phyloP scores from a whole-genome alignment of 306 rosid genomes.

The Arachis stenosperma region DNA sequence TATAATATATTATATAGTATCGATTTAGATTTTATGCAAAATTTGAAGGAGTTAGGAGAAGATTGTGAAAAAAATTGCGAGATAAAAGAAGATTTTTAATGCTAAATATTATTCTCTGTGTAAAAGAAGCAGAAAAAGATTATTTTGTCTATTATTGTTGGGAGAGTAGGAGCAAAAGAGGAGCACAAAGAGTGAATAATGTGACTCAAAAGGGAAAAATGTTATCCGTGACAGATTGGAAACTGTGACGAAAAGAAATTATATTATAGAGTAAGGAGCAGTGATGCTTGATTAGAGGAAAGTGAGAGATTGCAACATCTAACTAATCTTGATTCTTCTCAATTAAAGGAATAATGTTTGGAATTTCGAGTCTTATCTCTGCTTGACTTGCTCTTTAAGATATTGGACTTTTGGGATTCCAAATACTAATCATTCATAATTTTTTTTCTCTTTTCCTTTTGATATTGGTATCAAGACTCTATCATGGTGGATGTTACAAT shows the following conservation, averaged over 20 bases:
- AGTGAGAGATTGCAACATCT: slow-evolving; percentile 39
- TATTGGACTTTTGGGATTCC: slow-evolving; percentile 38
- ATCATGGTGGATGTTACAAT: no score
- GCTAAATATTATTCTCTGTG: slow-evolving; percentile 30
- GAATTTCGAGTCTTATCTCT: neutral
- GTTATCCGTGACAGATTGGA: slow-evolving; percentile 38
- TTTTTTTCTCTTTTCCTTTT: neutral
- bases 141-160: slow-evolving; percentile 41
- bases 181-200: no score
- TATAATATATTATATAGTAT: no score
- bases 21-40: slow-evolving; percentile 15
- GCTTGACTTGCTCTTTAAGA: slow-evolving; percentile 41
- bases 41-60: slow-evolving; percentile 37
- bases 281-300: slow-evolving; percentile 52
- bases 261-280: slow-evolving; percentile 34
- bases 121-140: slow-evolving; percentile 42
- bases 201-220: slow-evolving; percentile 15
- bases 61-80: slow-evolving; percentile 33
- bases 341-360: slow-evolving; percentile 47
- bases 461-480: no score
- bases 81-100: slow-evolving; percentile 31
- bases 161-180: slow-evolving; percentile 45
- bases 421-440: slow-evolving; percentile 52
- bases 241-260: slow-evolving; percentile 8
- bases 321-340: slow-evolving; percentile 31